Evolutionary conservation across 805 yeast species (phyloP).

Genomic region (Candida endomychidarum): DNA sequence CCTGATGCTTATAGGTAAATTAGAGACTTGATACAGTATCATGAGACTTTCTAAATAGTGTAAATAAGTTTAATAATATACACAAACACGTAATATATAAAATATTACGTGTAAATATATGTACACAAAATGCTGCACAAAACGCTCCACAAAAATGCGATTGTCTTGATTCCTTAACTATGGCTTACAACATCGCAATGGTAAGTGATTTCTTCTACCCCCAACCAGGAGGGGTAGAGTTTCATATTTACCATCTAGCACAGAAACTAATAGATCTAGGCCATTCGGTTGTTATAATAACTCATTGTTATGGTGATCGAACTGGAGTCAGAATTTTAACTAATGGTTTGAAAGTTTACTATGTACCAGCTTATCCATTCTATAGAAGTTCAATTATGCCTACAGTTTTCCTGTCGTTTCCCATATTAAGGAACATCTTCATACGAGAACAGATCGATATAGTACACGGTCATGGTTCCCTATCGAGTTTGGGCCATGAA

Average conservation of each 20-base stretch:
- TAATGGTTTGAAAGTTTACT: conserved; percentile 90
- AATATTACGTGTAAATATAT: too few relatives aligned
- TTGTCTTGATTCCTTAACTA: too few relatives aligned
- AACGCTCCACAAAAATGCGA: too few relatives aligned
- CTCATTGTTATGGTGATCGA: conserved; percentile 85
- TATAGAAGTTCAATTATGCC: conserved; percentile 86
- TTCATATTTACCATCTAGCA: conserved; percentile 89
- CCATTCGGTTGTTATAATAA: conserved; percentile 80
- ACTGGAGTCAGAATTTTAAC: conserved; percentile 80
- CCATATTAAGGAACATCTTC: conserved; percentile 79
- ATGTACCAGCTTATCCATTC: conserved; percentile 79
- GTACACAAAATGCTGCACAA: too few relatives aligned
- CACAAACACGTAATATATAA: too few relatives aligned
- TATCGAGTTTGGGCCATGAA: conserved; percentile 84
- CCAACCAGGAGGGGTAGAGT: conserved; percentile 97
- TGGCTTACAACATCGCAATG: conserved; percentile 48
- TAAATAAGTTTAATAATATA: not conserved
- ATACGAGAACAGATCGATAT: conserved; percentile 83
- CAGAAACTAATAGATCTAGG: conserved; percentile 78
- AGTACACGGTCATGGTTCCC: conserved; percentile 94
- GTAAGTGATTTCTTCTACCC: conserved; percentile 97
- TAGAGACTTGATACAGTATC: not conserved
- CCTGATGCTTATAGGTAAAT: conserved; percentile 34
- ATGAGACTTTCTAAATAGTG: too few relatives aligned
- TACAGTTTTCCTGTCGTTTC: conserved; percentile 84